Conservation (phyloP, 805 yeast species). For the Komagataella ulmi region DNA sequence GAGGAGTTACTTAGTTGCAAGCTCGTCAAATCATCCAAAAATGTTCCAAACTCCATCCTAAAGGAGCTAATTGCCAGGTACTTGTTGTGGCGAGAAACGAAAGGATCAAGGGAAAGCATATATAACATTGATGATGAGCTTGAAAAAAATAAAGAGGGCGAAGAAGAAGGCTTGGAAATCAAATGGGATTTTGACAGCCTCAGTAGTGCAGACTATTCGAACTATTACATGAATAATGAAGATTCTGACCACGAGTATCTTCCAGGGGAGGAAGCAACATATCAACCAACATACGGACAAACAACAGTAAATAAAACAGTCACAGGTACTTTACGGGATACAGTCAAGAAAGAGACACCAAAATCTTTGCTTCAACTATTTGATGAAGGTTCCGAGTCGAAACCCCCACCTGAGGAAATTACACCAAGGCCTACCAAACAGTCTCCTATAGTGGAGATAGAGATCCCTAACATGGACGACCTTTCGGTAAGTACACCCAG, state of each 20-base stretch:
- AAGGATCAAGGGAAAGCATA: slow-evolving; percentile 40
- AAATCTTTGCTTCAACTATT: slow-evolving; percentile 60
- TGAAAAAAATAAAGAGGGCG: slow-evolving; percentile 6
- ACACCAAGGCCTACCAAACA: slow-evolving; percentile 15
- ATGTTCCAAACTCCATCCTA: slow-evolving; percentile 42
- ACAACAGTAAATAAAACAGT: slow-evolving; percentile 1
- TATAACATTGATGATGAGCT: slow-evolving; percentile 11
- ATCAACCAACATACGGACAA: slow-evolving; percentile 4
- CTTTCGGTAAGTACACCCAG: slow-evolving; percentile 13
- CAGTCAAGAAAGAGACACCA: slow-evolving; percentile 43
- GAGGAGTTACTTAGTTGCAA: slow-evolving; percentile 70
- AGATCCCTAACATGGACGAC: slow-evolving; percentile 57
- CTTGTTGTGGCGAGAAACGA: slow-evolving; percentile 62
- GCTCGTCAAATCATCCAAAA: slow-evolving; percentile 52
- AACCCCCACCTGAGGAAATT: slow-evolving; percentile 4
- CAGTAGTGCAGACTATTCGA: slow-evolving; percentile 56
- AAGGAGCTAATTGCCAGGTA: slow-evolving; percentile 68
- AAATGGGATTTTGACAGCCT: slow-evolving; percentile 89
- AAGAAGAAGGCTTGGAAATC: slow-evolving; percentile 24
- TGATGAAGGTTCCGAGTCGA: slow-evolving; percentile 32
- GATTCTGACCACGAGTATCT: neutral
- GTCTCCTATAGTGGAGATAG: slow-evolving; percentile 49
- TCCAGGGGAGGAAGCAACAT: slow-evolving; percentile 3
- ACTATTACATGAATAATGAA: neutral
- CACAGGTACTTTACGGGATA: slow-evolving; percentile 1